A percentile compares a stretch with the other conserved stretches of the same genome.
Conservation (phyloP, 352 stramenopile genomes). For the Pythium periplocum region DNA sequence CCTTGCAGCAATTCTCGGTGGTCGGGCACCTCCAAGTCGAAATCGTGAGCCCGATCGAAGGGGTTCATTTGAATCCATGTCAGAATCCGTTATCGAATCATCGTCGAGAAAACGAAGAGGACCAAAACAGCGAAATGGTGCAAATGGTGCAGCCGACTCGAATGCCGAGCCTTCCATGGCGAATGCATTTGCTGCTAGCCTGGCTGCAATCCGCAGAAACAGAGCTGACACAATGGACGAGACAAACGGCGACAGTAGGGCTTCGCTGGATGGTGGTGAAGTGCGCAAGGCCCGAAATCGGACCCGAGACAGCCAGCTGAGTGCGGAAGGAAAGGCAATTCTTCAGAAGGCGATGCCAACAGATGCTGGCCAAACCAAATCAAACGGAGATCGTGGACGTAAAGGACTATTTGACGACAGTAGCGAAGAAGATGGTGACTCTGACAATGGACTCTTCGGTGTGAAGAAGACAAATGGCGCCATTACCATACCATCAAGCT, state of each 20-base stretch:
- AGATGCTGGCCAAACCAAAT: constrained; percentile 17
- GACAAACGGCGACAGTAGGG: constrained; percentile 8
- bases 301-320: constrained; percentile 67
- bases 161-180: constrained; percentile 23
- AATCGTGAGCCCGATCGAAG: constrained; percentile 22
- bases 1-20: constrained; percentile 58
- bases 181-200: constrained; percentile 68
- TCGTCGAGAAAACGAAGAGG: constrained; percentile 17
- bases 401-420: constrained; percentile 82
- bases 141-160: neutral
- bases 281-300: constrained; percentile 32
- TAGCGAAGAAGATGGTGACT: constrained; percentile 43
- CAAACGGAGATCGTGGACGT: constrained; percentile 26
- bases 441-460: constrained; percentile 46
- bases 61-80: constrained; percentile 50
- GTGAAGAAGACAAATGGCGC: constrained; percentile 12
- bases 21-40: constrained; percentile 20
- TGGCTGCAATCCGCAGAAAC: constrained; percentile 69
- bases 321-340: constrained; percentile 71
- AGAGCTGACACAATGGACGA: constrained; percentile 60
- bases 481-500: neutral
- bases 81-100: constrained; percentile 3
- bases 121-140: constrained; percentile 1
- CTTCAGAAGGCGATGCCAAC: constrained; percentile 54
- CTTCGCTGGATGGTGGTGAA: constrained; percentile 1